These are phyloP conservation scores for Trichoderma cornu-damae DNA, from an alignment of 2,329 filamentous ascomycete species.

Conservation along the genomic window DNA sequence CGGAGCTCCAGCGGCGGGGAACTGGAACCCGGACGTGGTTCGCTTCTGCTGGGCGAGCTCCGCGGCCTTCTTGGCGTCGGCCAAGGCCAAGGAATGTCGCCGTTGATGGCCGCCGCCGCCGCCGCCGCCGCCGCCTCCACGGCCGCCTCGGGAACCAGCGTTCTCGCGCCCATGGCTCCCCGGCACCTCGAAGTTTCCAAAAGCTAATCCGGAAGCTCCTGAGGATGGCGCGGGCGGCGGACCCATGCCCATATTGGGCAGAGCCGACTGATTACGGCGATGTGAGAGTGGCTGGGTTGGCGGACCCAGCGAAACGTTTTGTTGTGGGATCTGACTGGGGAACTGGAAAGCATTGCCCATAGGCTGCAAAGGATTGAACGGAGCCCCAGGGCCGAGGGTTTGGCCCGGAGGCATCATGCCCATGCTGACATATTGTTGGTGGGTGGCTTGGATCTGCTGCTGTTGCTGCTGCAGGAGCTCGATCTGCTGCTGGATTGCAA, in stretches of 20 bases:
- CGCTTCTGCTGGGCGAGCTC: conserved; percentile 95
- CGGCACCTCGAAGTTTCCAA: conserved; percentile 71
- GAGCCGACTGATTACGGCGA: conserved; percentile 95
- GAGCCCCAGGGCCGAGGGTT: conserved; percentile 60
- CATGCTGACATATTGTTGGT: conserved; percentile 98
- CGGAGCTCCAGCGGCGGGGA: conserved; percentile 69
- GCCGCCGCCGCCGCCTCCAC: conserved; percentile 60
- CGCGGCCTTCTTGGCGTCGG: conserved; percentile 95
- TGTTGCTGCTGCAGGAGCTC: conserved; percentile 96
- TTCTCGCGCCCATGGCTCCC: conserved; percentile 33
- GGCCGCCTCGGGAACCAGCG: conserved; percentile 58
- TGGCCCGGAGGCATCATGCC: conserved; percentile 87
- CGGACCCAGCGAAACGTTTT: conserved; percentile 68
- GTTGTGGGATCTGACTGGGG: conserved; percentile 68
- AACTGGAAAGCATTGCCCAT: conserved; percentile 89
- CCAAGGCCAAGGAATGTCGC: conserved; percentile 88
- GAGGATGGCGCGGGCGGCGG: conserved; percentile 88
- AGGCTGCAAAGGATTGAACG: conserved; percentile 73
- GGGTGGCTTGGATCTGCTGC: conserved; percentile 91
- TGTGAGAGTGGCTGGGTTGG: conserved; percentile 78
- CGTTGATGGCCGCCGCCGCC: conserved; percentile 83
- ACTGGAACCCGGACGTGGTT: conserved; percentile 90
- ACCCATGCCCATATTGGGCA: conserved; percentile 87
- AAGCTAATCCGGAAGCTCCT: conserved; percentile 71
- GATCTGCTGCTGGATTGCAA: conserved; percentile 96